Evolutionary conservation across 1,284 basidiomycete species (phyloP).

Genomic region (Melampsora americana): DNA sequence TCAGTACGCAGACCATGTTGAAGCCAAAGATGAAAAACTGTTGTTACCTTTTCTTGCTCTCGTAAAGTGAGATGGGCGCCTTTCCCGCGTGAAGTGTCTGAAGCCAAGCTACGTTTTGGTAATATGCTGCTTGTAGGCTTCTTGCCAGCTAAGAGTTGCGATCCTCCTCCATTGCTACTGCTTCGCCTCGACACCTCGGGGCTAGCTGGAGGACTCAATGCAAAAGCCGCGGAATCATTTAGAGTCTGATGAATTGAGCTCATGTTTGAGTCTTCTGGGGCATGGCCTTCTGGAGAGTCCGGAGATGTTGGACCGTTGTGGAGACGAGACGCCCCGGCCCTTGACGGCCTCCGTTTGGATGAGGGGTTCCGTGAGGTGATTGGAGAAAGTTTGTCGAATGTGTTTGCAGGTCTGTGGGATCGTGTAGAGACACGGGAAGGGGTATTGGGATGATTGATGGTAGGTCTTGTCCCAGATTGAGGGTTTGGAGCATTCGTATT

Average conservation of each 20-base stretch:
- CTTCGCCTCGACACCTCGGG: constrained; percentile 17
- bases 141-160: not conserved
- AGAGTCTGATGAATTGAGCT: constrained; percentile 13
- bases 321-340: not conserved
- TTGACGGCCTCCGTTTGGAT: not conserved
- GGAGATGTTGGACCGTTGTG: not conserved
- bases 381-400: constrained; percentile 1
- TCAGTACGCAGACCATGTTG: not conserved
- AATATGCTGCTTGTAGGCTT: not conserved
- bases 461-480: not conserved
- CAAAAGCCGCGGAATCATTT: constrained; percentile 40
- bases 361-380: not conserved
- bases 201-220: constrained; percentile 33
- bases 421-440: not conserved
- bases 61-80: constrained; percentile 67
- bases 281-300: not conserved
- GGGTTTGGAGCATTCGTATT: not conserved
- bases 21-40: not conserved
- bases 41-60: constrained; percentile 82
- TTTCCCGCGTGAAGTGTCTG: constrained; percentile 21
- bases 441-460: not conserved
- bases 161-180: not conserved
- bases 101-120: constrained; percentile 16
- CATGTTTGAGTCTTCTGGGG: constrained; percentile 1
- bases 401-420: not conserved